These are phyloP conservation scores for Trichosporon sp. DNA, from an alignment of 1,284 basidiomycete genomes.

Conservation along the genomic window DNA sequence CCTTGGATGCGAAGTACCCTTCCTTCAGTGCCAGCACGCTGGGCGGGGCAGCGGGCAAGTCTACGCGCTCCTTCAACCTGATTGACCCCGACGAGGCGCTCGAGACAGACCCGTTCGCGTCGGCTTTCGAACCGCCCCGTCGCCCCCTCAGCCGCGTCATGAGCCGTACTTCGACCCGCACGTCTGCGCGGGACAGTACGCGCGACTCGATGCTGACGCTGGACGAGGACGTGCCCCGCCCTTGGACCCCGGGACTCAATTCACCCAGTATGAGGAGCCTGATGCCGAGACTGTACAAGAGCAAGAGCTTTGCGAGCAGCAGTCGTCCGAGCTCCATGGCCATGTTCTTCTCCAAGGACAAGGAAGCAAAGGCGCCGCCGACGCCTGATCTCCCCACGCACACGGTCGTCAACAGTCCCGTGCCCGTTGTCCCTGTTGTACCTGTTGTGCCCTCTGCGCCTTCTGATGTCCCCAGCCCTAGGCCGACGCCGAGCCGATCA, in stretches of 20 bases:
- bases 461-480: neutral
- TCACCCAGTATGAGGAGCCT: neutral
- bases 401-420: neutral
- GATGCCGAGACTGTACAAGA: slow-evolving; percentile 30
- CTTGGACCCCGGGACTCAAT: neutral
- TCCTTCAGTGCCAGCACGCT: neutral
- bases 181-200: neutral
- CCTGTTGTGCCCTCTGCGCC: neutral
- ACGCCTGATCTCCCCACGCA: neutral
- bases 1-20: neutral
- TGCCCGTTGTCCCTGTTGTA: neutral
- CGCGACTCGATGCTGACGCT: slow-evolving; percentile 16
- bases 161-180: neutral
- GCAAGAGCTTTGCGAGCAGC: slow-evolving; percentile 24
- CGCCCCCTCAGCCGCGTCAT: slow-evolving; percentile 16
- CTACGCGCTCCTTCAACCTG: slow-evolving; percentile 7
- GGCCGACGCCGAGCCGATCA: slow-evolving; percentile 2
- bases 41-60: slow-evolving; percentile 2
- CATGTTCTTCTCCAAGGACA: slow-evolving; percentile 19
- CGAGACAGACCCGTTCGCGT: slow-evolving; percentile 43
- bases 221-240: slow-evolving; percentile 13
- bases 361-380: slow-evolving; percentile 14
- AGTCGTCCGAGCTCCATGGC: slow-evolving; percentile 17
- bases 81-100: slow-evolving; percentile 14
- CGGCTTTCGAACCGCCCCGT: slow-evolving; percentile 32